phyloP scores from a whole-genome alignment of 2,329 filamentous ascomycete genomes.

The Fusarium newnesense region DNA sequence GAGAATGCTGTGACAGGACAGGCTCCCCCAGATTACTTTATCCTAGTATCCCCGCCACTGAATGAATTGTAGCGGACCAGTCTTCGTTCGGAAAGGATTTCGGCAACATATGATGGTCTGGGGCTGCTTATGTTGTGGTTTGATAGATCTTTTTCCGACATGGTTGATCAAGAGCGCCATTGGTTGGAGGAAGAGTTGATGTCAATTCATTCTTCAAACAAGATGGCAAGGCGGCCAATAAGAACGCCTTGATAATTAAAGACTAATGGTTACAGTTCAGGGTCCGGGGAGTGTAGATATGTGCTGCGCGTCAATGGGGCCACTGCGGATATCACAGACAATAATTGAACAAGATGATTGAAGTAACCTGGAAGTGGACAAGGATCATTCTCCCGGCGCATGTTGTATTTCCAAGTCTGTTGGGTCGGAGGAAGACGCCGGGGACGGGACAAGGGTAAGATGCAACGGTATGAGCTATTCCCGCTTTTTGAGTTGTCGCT shows the following conservation, averaged over 20 bases:
- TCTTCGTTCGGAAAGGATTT: conserved; percentile 23
- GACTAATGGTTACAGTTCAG: conserved; percentile 14
- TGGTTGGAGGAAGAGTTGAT: conserved; percentile 37
- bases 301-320: conserved; percentile 32
- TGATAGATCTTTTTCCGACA: conserved; percentile 32
- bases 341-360: background rate
- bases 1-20: conserved; percentile 1
- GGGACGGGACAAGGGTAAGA: conserved; percentile 23
- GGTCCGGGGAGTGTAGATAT: conserved; percentile 36
- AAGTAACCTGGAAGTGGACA: background rate
- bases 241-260: conserved; percentile 38
- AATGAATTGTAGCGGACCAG: conserved; percentile 15
- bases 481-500: conserved; percentile 28
- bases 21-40: conserved; percentile 35
- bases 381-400: conserved; percentile 2
- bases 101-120: conserved; percentile 24
- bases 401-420: conserved; percentile 18
- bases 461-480: conserved; percentile 33
- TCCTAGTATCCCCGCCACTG: conserved; percentile 16
- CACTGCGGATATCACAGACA: conserved; percentile 5
- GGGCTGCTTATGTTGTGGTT: conserved; percentile 20
- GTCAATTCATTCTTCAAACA: conserved; percentile 47
- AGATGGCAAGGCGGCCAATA: conserved; percentile 43
- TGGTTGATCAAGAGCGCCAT: conserved; percentile 23
- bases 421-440: conserved; percentile 25